Percentiles rank a stretch among this genome's conserved stretches.
Evolutionary conservation across 371 early-diverging fungal species (phyloP).

Genomic region (Zychaea mexicana): DNA sequence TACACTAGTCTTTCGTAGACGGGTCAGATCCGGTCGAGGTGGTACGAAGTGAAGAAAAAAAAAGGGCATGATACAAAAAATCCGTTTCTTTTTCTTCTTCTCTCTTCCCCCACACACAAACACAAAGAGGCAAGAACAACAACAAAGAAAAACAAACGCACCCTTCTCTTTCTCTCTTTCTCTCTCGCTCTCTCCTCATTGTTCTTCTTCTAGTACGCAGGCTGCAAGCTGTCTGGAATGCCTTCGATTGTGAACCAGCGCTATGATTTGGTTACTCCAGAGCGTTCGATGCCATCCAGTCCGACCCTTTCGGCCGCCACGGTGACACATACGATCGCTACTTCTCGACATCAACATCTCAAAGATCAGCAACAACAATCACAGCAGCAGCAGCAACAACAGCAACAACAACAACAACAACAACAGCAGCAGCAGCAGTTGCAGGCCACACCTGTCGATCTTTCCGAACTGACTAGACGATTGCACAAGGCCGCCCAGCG

Average conservation of each 20-base stretch:
- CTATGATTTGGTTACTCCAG: conserved; percentile 49
- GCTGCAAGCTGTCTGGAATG: conserved; percentile 16
- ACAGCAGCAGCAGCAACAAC: background rate
- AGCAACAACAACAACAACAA: background rate
- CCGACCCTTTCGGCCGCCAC: conserved; percentile 47
- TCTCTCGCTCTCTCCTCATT: conserved; percentile 1
- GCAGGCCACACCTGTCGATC: conserved; percentile 27
- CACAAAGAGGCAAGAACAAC: background rate
- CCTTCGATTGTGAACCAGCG: conserved; percentile 39
- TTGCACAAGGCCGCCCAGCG: conserved; percentile 21
- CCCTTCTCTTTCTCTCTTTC: conserved; percentile 9
- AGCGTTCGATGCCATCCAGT: conserved; percentile 44
- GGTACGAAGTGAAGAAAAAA: no score
- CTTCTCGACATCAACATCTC: conserved; percentile 33
- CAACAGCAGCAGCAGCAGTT: conserved; percentile 7
- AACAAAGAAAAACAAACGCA: background rate
- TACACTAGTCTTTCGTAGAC: no score
- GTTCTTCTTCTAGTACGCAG: background rate
- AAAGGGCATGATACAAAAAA: conserved; percentile 4
- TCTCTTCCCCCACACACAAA: background rate
- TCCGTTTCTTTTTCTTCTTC: conserved; percentile 1
- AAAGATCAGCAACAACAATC: conserved; percentile 10
- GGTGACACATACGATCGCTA: conserved; percentile 43
- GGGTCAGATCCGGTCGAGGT: no score
- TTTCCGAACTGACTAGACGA: conserved; percentile 37